Percentiles rank a stretch among this genome's conserved stretches.
Evolutionary conservation across 805 yeast species (phyloP).

Genomic region (Lachancea nothofagi): DNA sequence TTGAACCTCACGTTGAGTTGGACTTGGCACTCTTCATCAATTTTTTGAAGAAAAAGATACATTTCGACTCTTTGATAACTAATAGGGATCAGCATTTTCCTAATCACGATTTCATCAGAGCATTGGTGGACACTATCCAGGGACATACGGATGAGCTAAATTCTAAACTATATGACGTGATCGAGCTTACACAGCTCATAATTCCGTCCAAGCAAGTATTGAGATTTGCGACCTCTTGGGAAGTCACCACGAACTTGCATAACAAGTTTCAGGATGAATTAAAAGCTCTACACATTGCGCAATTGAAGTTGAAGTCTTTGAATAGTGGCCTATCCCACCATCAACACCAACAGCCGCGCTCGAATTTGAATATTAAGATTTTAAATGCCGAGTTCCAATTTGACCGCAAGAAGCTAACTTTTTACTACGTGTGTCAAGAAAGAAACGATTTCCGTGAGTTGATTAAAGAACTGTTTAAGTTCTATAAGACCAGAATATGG

Average conservation of each 20-base stretch:
- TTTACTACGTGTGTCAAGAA: slow-evolving; percentile 59
- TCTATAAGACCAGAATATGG: slow-evolving; percentile 79
- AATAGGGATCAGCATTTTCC: slow-evolving; percentile 28
- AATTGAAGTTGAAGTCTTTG: slow-evolving; percentile 42
- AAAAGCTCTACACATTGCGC: slow-evolving; percentile 62
- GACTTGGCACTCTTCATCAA: slow-evolving; percentile 67
- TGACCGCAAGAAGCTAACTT: slow-evolving; percentile 70
- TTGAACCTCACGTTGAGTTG: slow-evolving; percentile 58
- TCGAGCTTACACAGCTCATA: slow-evolving; percentile 46
- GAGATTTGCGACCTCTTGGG: slow-evolving; percentile 70
- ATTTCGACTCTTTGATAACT: slow-evolving; percentile 37
- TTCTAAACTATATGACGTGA: slow-evolving; percentile 36
- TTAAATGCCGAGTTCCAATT: slow-evolving; percentile 78
- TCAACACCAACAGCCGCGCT: slow-evolving; percentile 25
- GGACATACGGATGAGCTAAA: slow-evolving; percentile 25
- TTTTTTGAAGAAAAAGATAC: slow-evolving; percentile 68
- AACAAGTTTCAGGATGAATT: slow-evolving; percentile 66
- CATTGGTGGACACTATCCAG: slow-evolving; percentile 22
- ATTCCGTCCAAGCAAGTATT: slow-evolving; percentile 74
- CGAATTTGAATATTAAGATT: slow-evolving; percentile 48
- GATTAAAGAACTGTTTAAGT: slow-evolving; percentile 66
- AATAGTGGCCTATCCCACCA: slow-evolving; percentile 17
- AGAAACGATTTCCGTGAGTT: slow-evolving; percentile 69
- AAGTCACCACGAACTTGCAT: slow-evolving; percentile 50
- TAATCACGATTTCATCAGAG: slow-evolving; percentile 24